Base-by-base conservation (phyloP, 176 grass and related monocot species). In the Rhynchospora breviuscula region DNA sequence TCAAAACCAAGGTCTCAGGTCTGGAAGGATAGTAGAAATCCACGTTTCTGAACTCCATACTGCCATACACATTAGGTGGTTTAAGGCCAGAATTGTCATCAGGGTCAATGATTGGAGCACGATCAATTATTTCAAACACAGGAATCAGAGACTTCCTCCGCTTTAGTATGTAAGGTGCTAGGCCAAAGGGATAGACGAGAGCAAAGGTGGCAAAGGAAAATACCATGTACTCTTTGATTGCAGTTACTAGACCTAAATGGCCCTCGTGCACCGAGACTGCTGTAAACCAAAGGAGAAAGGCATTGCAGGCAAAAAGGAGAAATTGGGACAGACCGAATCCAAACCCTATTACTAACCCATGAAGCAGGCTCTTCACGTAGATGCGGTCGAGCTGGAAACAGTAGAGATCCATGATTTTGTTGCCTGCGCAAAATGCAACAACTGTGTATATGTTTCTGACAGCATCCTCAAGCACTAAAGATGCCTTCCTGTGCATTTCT, bases 331-430 rank as follows among this genome's bases (percentile, higher is more conserved):
- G 88, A 44, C 96, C 96, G 87, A 99, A 99, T 18, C 85, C 93
- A 86, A 99, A 91, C 35, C 96, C 96, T 26, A 99, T 93, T 80
- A 85, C 86, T 86, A 99, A 87, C 49, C 96, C 96, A 82, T 93
- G 96, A 82, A 95, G 51, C 78, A 99, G 88, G 62, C 96, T 99
- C 79, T 99, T 91, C 47, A 71, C 90, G 47, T 95, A 91, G 74
- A 99, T 99, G 73, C 71, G 89, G 49, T 84, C 88, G 79, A 99
- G 96, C 86, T 98, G 96, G 83, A 91, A 65, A 83, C 90, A 88
- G 54, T 98, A 98, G 84, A 98, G 96, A 31, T 98, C 96, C 96
- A 98, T 98, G 78, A 95, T 89, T 85, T 98, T 98, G 89, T 93
- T 91, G 25, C 96, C 92, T 77, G 93, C 93, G 82, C 96, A 98